These are phyloP conservation scores for Fonsecaea monophora DNA, from an alignment of 2,329 filamentous ascomycete genomes.

Conservation along the genomic window DNA sequence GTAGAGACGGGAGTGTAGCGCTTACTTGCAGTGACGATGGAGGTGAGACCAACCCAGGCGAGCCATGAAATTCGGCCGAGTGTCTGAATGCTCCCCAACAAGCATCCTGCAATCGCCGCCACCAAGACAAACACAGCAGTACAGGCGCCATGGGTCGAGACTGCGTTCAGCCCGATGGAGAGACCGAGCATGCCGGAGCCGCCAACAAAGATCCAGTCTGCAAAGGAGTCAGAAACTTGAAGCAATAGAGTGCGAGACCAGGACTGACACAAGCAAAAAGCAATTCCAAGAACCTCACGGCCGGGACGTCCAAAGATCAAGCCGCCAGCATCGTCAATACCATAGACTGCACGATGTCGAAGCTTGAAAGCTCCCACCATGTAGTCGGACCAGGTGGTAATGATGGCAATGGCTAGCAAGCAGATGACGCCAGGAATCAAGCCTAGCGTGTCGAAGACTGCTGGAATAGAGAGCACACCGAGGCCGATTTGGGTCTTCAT, in stretches of 20 bases:
- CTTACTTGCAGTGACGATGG: slow-evolving; percentile 59
- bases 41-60: slow-evolving; percentile 66
- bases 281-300: slow-evolving; percentile 59
- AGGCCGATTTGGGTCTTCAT: slow-evolving; percentile 57
- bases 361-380: slow-evolving; percentile 43
- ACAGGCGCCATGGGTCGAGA: slow-evolving; percentile 64
- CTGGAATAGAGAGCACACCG: slow-evolving; percentile 58
- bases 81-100: slow-evolving; percentile 62
- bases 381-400: slow-evolving; percentile 54
- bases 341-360: slow-evolving; percentile 58
- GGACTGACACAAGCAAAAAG: slow-evolving; percentile 61
- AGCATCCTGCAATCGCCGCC: slow-evolving; percentile 58
- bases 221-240: slow-evolving; percentile 41
- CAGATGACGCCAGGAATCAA: slow-evolving; percentile 57
- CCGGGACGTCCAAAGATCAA: slow-evolving; percentile 66
- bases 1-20: not conserved
- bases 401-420: slow-evolving; percentile 55
- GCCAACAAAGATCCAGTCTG: slow-evolving; percentile 34
- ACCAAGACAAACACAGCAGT: slow-evolving; percentile 65
- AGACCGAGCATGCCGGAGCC: slow-evolving; percentile 65
- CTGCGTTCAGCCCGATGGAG: slow-evolving; percentile 65
- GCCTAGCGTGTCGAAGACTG: slow-evolving; percentile 56
- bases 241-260: slow-evolving; percentile 59
- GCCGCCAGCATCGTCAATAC: slow-evolving; percentile 57
- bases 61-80: slow-evolving; percentile 68